These are phyloP conservation scores for Trebouxia sp. DNA, from an alignment of 139 green algal genomes.

Conservation along the genomic window DNA sequence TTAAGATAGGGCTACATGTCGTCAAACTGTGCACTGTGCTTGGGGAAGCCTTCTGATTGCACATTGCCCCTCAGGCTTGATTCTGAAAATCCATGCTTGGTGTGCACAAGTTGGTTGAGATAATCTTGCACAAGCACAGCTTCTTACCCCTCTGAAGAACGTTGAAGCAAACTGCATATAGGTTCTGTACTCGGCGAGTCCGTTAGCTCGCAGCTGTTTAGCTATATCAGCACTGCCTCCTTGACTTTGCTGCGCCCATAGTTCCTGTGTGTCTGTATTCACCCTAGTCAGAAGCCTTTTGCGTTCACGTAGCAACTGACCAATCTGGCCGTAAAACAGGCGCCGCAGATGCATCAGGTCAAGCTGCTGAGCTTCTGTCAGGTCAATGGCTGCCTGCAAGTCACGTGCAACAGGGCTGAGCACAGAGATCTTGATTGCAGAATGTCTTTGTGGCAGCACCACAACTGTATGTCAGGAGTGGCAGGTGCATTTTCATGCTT, in stretches of 20 bases:
- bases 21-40: too few relatives aligned
- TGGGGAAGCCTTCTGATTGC: too few relatives aligned
- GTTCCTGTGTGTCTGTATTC: not conserved
- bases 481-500: too few relatives aligned
- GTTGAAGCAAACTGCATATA: not conserved
- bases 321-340: not conserved
- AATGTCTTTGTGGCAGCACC: too few relatives aligned
- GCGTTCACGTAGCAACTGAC: not conserved
- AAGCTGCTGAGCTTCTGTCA: conserved; percentile 1
- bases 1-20: too few relatives aligned
- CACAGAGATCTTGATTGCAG: too few relatives aligned
- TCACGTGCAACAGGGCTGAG: too few relatives aligned
- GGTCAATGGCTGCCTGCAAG: not conserved
- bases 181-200: not conserved
- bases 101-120: too few relatives aligned
- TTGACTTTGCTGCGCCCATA: too few relatives aligned
- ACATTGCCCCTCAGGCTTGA: too few relatives aligned
- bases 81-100: too few relatives aligned
- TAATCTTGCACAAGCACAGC: not conserved
- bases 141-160: conserved; percentile 1
- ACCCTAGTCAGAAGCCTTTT: not conserved
- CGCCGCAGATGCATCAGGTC: not conserved
- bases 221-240: not conserved
- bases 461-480: too few relatives aligned
- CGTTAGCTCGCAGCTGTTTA: not conserved